Conservation (phyloP, 306 rosid genomes). For the Pyrus pyrifolia region DNA sequence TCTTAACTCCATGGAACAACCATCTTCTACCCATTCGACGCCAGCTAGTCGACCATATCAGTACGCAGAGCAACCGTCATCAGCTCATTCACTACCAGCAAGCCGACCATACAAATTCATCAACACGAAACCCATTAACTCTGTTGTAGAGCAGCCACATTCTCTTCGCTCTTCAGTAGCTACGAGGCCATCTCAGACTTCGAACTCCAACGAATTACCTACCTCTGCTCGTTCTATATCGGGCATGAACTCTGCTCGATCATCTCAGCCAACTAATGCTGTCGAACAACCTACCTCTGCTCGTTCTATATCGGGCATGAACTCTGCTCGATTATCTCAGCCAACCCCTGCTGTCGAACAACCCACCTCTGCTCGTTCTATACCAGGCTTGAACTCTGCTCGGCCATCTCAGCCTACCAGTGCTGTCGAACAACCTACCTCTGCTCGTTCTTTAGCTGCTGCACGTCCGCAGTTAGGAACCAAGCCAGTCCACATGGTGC, state of each 20-base stretch:
- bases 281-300: slow-evolving; percentile 1
- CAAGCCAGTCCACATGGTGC: slow-evolving; percentile 62
- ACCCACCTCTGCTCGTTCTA: background rate
- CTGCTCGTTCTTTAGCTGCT: slow-evolving; percentile 17
- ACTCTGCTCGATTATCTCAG: background rate
- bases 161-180: background rate
- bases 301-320: background rate
- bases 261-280: background rate
- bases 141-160: background rate
- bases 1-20: slow-evolving; percentile 37
- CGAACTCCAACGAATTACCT: background rate
- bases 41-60: slow-evolving; percentile 26
- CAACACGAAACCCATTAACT: background rate
- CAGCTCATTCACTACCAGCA: background rate
- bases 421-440: slow-evolving; percentile 9
- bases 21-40: slow-evolving; percentile 34
- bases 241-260: background rate
- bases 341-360: background rate
- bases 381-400: background rate
- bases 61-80: slow-evolving; percentile 20
- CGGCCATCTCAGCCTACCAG: background rate
- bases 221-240: background rate
- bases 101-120: background rate
- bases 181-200: background rate
- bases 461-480: slow-evolving; percentile 40